Evolutionary conservation across 176 grass and related monocot genomes (phyloP), one percentile per base, ranked within the genome.

Genomic region (Coix lacrymajobi): DNA sequence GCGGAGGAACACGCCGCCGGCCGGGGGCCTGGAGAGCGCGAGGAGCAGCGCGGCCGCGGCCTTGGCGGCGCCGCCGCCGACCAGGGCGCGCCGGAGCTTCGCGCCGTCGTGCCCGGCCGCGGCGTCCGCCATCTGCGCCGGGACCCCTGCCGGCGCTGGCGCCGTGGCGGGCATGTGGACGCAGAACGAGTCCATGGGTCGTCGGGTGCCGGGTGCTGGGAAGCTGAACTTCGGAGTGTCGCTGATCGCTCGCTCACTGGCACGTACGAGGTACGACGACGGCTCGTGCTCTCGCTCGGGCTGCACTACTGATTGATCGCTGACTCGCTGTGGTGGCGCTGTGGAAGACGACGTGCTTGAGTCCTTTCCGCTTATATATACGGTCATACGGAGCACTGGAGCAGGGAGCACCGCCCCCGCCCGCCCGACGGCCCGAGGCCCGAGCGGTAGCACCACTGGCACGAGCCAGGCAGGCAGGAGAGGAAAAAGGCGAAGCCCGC

Each of bases 1-100:
- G 69, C 26, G 44, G 45, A 66, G 77, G 69, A 86, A 86, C 33
- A 86, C 68, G 22, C 84, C 84, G n/a, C 24, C 66, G 4, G 43
- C 9, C 49, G 77, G 84, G 2, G 56, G 7, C 67, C 25, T 69
- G 45, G 39, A 20, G 44, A 80, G 20, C 33, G 60, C 69, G 44
- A 86, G 77, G 57, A 33, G 20, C 9, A 86, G 26, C 34, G 45
- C 69, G 0, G 69, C 85, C 8, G 5, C 37, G 26, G 77, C 34
- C 69, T 56, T 86, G 17, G 31, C 61, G 17, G 7, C 2, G 25
- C 84, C 77, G 25, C 69, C 60, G 45, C 60, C 69, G 26, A 81
- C 36, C 60, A 86, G 60, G 1, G 58, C 61, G 2, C 70, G 69
- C 16, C 0, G 71, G 30, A 87, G 38, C 79, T 48, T 76, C 16